Evolutionary conservation across 495 filamentous ascomycete genomes (phyloP), one percentile per base, ranked within the genome.

Genomic region (Trypethelium eluteriae): DNA sequence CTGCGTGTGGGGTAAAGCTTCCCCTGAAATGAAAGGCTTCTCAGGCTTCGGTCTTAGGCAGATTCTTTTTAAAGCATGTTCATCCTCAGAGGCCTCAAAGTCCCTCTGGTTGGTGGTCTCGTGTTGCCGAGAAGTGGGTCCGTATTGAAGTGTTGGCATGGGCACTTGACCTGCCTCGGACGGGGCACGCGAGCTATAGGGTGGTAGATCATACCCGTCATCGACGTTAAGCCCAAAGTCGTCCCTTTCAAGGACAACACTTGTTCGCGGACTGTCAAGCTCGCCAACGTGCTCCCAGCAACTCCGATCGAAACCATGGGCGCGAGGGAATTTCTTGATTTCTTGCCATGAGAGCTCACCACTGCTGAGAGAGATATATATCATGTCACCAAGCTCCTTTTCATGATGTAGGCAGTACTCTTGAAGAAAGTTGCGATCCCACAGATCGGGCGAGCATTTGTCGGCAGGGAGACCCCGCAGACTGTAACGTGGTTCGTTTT

Each of bases 341-440:
- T 73, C 71, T 62, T 69, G 63, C 73, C 71, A 73, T 3, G 71
- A 67, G 12, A 72, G 63, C 39, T 75, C 73, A 47, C 73, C 71
- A 34, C 67, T 69, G 49, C 67, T 63, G 7, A 73, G 67, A 3
- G 69, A 62, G 47, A 75, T 68, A 66, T 75, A 73, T 38, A 75
- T 66, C 18, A 75, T 63, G 57, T 73, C 71, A 64, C 73, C 73
- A 38, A 68, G 68, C 67, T 70, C 68, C 46, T 73, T 75, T 66
- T 75, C 73, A 66, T 73, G 70, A 5, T 68, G 67, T n/a, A 75
- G 68, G 68, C 73, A 75, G 63, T 75, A 68, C 14, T 71, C 68
- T 65, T 70, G 71, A 61, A 75, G 71, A 57, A 73, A 75, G 35
- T 68, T 63, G 36, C 72, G 70, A 50, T 75, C 73, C 73, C 73